Evolutionary conservation across 1,284 basidiomycete species (phyloP), one percentile per base, ranked within the genome.

Genomic region (Mycena sp.): DNA sequence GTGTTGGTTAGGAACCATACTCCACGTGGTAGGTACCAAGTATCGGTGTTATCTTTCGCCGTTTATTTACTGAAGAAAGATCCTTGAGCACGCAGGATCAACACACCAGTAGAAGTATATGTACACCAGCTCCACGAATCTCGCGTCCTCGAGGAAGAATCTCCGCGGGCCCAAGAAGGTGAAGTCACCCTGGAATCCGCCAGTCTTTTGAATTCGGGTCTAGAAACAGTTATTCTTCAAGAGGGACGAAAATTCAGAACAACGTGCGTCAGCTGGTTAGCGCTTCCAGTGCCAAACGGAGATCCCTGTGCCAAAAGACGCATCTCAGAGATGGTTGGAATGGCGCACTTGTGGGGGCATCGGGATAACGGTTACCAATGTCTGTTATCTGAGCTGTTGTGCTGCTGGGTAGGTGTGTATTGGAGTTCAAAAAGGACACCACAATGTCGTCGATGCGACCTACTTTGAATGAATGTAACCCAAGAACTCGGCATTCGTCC

Each of bases 181-280:
- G 29, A 43, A 44, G 17, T 63, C 80, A 6, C 78, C 77, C 43
- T 74, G 70, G 10, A 79, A 59, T 0, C 72, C 5, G 77, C 73
- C 19, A 78, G 53, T 0, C 79, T 71, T 63, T 80, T 78, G 71
- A 70, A 80, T 60, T 79, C 62, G 0, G 78, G 74, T 2, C 74
- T 76, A 49, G 7, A 57, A 29, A 17, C 10, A 46, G 11, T 11
- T 40, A 23, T 19, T 17, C 16, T 3, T 4, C 10, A 10, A 28
- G 7, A 40, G 1, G 4, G 4, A 11, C 29, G 6, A 35, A n/a
- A 17, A 19, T n/a, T 3, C 23, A 23, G 9, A 21, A 43, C 23
- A 9, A 40, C 62, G 10, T 23, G 72, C 63, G 73, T 75, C 19
- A 76, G 29, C 21, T 70, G 70, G 64, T 80, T 79, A 2, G 60